phyloP scores from a whole-genome alignment of 768 basidiomycete species.

The Phlegmacium glaucopus region DNA sequence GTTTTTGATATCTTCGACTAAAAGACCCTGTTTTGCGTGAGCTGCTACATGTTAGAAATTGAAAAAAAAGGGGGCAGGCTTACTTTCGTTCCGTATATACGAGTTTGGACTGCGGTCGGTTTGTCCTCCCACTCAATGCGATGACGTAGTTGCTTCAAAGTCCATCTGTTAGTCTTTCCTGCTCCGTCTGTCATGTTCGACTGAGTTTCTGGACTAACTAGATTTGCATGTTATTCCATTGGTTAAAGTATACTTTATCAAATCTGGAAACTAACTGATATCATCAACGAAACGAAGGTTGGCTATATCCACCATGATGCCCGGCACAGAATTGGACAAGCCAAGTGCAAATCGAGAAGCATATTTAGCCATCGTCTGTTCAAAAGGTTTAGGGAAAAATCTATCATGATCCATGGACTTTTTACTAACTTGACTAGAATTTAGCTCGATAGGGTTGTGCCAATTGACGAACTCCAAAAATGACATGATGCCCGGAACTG shows the following conservation, averaged over 20 bases:
- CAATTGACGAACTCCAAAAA: slow-evolving; percentile 49
- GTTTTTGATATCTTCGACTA: slow-evolving; percentile 30
- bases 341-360: slow-evolving; percentile 58
- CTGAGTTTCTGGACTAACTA: slow-evolving; percentile 25
- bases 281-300: slow-evolving; percentile 43
- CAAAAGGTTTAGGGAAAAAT: slow-evolving; percentile 1
- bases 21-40: slow-evolving; percentile 31
- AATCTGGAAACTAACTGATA: slow-evolving; percentile 35
- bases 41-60: neutral
- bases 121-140: slow-evolving; percentile 33
- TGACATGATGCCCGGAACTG: slow-evolving; percentile 27
- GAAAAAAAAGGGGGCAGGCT: neutral
- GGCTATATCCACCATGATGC: slow-evolving; percentile 32
- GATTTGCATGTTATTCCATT: neutral
- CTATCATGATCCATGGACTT: neutral
- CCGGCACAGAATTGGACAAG: slow-evolving; percentile 63
- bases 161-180: slow-evolving; percentile 40
- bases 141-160: slow-evolving; percentile 30
- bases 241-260: neutral
- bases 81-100: slow-evolving; percentile 48
- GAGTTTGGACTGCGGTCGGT: slow-evolving; percentile 49
- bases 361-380: slow-evolving; percentile 64
- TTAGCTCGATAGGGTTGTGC: slow-evolving; percentile 49
- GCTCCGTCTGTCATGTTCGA: slow-evolving; percentile 58
- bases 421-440: slow-evolving; percentile 45